A percentile compares a stretch with the other conserved stretches of the same genome.
Evolutionary conservation across 1,139 yeast genomes (phyloP).

Genomic region (Lodderomyces jiufengensis): DNA sequence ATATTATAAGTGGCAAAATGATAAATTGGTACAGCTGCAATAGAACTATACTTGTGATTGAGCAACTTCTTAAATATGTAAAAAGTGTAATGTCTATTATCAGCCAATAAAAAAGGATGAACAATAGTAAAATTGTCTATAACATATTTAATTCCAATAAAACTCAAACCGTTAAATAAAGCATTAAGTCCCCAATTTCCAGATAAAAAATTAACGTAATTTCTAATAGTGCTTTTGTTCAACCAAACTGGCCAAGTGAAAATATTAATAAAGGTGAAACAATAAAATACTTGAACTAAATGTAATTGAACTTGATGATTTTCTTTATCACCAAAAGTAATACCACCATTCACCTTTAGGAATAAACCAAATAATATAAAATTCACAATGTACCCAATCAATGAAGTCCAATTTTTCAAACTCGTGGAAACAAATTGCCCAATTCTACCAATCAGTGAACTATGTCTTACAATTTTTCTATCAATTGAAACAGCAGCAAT

Average conservation of each 20-base stretch:
- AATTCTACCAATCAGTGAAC: slow-evolving; percentile 10
- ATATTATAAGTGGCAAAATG: slow-evolving; percentile 63
- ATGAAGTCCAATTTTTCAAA: slow-evolving; percentile 21
- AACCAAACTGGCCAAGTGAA: slow-evolving; percentile 74
- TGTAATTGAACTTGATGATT: slow-evolving; percentile 76
- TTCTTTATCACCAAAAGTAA: slow-evolving; percentile 83
- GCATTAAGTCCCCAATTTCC: slow-evolving; percentile 19
- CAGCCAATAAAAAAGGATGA: slow-evolving; percentile 91
- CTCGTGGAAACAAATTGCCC: slow-evolving; percentile 19
- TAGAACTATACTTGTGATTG: slow-evolving; percentile 35
- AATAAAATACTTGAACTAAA: slow-evolving; percentile 78
- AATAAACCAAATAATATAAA: slow-evolving; percentile 53
- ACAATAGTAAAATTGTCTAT: slow-evolving; percentile 64
- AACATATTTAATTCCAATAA: slow-evolving; percentile 39
- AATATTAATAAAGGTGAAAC: slow-evolving; percentile 55
- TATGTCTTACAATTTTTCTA: slow-evolving; percentile 21
- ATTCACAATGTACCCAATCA: slow-evolving; percentile 54
- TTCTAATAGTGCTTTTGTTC: slow-evolving; percentile 32
- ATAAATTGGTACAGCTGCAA: slow-evolving; percentile 60
- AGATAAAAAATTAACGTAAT: slow-evolving; percentile 30
- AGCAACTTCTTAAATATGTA: slow-evolving; percentile 72
- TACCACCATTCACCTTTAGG: slow-evolving; percentile 65
- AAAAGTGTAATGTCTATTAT: slow-evolving; percentile 90
- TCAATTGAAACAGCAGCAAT: slow-evolving; percentile 57
- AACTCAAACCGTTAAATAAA: slow-evolving; percentile 17